Evolutionary conservation across 2,329 filamentous ascomycete species (phyloP).

Genomic region (Pseudogymnoascus pannorum): DNA sequence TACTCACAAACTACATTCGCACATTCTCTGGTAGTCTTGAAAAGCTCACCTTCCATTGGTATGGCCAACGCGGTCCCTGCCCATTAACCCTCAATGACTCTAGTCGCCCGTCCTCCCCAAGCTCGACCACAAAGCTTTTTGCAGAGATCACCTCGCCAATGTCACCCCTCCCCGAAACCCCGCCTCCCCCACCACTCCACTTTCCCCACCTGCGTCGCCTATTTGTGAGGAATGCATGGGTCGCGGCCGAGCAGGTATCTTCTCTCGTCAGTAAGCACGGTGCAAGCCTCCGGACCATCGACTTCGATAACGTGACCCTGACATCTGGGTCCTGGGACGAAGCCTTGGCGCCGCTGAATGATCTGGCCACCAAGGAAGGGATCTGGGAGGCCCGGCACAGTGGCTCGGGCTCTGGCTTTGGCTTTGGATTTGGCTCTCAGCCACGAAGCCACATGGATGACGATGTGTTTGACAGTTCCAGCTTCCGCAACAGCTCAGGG

Average conservation of each 20-base stretch:
- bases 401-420: conserved; percentile 13
- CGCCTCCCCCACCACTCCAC: conserved; percentile 48
- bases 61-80: conserved; percentile 63
- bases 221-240: conserved; percentile 63
- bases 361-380: conserved; percentile 13
- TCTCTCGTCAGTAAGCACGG: conserved; percentile 62
- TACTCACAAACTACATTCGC: conserved; percentile 74
- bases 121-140: conserved; percentile 57
- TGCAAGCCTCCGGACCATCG: conserved; percentile 64
- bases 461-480: background rate
- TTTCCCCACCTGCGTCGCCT: conserved; percentile 64
- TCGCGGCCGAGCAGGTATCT: conserved; percentile 65
- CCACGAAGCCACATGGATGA: conserved; percentile 9
- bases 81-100: conserved; percentile 53
- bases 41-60: conserved; percentile 71
- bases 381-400: conserved; percentile 9
- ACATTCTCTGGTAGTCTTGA: conserved; percentile 59
- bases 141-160: conserved; percentile 58
- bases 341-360: conserved; percentile 62
- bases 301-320: conserved; percentile 70
- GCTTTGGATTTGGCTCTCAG: background rate
- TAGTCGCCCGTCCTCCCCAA: conserved; percentile 36
- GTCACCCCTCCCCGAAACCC: conserved; percentile 50
- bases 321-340: conserved; percentile 72
- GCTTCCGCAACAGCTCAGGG: background rate